phyloP scores from a whole-genome alignment of 352 stramenopile species.

The Phytophthora tentaculata region DNA sequence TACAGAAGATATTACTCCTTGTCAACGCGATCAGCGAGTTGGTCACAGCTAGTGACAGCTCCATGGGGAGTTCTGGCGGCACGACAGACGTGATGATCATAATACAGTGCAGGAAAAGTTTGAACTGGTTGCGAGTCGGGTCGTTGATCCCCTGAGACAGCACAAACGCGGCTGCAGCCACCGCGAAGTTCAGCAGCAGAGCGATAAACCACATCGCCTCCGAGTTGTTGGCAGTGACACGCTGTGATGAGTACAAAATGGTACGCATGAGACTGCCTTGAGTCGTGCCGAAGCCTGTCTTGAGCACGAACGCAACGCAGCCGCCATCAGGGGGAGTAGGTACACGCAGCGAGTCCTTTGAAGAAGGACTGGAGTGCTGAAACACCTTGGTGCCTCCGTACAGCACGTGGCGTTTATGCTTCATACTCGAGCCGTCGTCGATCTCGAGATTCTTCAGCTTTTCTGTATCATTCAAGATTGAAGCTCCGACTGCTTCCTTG shows the following conservation, averaged over 20 bases:
- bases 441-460: slow-evolving; percentile 72
- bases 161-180: slow-evolving; percentile 94
- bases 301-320: slow-evolving; percentile 95
- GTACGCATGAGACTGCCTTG: slow-evolving; percentile 98
- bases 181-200: slow-evolving; percentile 96
- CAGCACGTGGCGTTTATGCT: slow-evolving; percentile 90
- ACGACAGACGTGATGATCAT: slow-evolving; percentile 99
- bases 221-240: slow-evolving; percentile 94
- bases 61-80: slow-evolving; percentile 98
- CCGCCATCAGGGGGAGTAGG: slow-evolving; percentile 90
- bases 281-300: slow-evolving; percentile 97
- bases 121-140: slow-evolving; percentile 95
- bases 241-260: slow-evolving; percentile 98
- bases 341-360: slow-evolving; percentile 43
- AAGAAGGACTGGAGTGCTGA: slow-evolving; percentile 65
- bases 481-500: slow-evolving; percentile 91
- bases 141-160: slow-evolving; percentile 86
- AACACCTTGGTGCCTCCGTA: slow-evolving; percentile 93
- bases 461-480: slow-evolving; percentile 75
- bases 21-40: slow-evolving; percentile 95
- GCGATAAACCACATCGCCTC: slow-evolving; percentile 98
- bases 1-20: slow-evolving; percentile 97
- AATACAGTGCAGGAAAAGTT: slow-evolving; percentile 97
- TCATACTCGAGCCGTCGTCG: slow-evolving; percentile 79
- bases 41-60: slow-evolving; percentile 97